A percentile compares a stretch with the other conserved stretches of the same genome.
phyloP scores from a whole-genome alignment of 208 protist genomes.

The Leishmania tropica region DNA sequence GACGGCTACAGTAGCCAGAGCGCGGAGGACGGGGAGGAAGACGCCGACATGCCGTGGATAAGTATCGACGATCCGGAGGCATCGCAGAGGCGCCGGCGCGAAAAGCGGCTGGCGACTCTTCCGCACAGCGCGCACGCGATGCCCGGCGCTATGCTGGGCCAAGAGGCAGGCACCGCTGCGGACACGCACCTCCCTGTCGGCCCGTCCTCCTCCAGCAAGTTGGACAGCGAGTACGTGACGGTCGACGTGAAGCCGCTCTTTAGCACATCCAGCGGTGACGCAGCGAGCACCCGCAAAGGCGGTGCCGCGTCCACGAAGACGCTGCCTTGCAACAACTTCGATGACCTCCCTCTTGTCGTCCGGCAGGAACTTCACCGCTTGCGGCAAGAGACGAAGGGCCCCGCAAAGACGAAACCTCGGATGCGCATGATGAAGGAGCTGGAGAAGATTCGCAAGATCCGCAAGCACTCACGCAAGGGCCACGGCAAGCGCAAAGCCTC shows the following conservation, averaged over 20 bases:
- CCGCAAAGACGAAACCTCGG: slow-evolving; percentile 67
- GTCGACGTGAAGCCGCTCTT: slow-evolving; percentile 85
- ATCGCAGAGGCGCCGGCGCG: slow-evolving; percentile 12
- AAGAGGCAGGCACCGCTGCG: neutral
- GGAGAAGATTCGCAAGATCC: slow-evolving; percentile 88
- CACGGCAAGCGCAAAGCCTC: slow-evolving; percentile 86
- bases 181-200: neutral
- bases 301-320: slow-evolving; percentile 9
- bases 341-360: slow-evolving; percentile 74
- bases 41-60: slow-evolving; percentile 40
- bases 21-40: slow-evolving; percentile 4
- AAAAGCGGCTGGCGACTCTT: slow-evolving; percentile 29
- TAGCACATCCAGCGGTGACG: slow-evolving; percentile 4
- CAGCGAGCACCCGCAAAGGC: neutral
- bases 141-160: slow-evolving; percentile 55
- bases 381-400: slow-evolving; percentile 74
- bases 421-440: slow-evolving; percentile 85
- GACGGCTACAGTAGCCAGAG: slow-evolving; percentile 15
- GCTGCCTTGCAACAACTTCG: slow-evolving; percentile 74
- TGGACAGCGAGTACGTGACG: slow-evolving; percentile 62
- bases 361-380: slow-evolving; percentile 78
- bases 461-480: slow-evolving; percentile 87
- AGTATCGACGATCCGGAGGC: slow-evolving; percentile 29
- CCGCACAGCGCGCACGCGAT: slow-evolving; percentile 61
- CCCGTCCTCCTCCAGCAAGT: neutral